Conservation (phyloP, 805 yeast species). For the Tetrapisispora phaffii region DNA sequence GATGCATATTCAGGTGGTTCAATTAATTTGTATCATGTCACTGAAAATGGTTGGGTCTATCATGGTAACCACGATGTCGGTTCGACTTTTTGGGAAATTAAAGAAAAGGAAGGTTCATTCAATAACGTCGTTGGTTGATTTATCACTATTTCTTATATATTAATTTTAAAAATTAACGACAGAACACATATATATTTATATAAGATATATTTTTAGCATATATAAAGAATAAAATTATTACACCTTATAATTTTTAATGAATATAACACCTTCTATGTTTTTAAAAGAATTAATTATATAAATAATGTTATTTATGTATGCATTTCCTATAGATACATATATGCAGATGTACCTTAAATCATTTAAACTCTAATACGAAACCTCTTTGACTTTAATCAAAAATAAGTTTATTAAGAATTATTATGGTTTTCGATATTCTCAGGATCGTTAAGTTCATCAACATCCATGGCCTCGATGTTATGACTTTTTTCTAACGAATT, state of each 20-base stretch:
- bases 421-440: neutral
- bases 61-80: conserved; percentile 95
- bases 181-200: neutral
- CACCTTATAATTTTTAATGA: neutral
- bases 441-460: neutral
- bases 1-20: conserved; percentile 98
- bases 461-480: neutral
- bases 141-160: neutral
- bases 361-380: neutral
- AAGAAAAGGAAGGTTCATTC: conserved; percentile 80
- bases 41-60: conserved; percentile 88
- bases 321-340: neutral
- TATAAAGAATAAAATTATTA: neutral
- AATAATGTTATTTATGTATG: neutral
- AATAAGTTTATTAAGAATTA: too few relatives aligned
- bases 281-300: neutral
- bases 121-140: conserved; percentile 51
- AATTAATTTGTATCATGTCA: conserved; percentile 83
- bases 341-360: neutral
- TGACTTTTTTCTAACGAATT: neutral
- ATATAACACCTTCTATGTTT: neutral
- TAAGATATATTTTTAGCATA: conserved; percentile 2
- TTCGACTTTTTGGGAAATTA: conserved; percentile 81
- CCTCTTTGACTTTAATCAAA: too few relatives aligned
- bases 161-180: neutral